These are phyloP conservation scores for Pyrenochaeta sp. DNA, from an alignment of 2,329 filamentous ascomycete genomes.

Conservation along the genomic window DNA sequence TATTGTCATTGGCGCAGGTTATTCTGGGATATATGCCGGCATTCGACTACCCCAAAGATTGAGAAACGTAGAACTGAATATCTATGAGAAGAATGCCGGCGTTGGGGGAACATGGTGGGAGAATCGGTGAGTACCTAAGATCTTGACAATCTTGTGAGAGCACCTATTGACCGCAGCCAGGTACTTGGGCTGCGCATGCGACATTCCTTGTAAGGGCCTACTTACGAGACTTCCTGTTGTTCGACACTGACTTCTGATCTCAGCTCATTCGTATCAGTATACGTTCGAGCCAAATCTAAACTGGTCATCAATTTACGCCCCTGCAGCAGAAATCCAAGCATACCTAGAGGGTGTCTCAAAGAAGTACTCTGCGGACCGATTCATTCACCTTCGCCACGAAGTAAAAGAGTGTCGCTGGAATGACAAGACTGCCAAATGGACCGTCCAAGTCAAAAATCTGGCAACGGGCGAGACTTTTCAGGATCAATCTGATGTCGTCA, in stretches of 20 bases:
- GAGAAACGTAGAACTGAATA: slow-evolving; percentile 49
- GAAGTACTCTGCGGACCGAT: slow-evolving; percentile 48
- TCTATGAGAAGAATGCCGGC: slow-evolving; percentile 55
- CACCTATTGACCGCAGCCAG: too few species aligned
- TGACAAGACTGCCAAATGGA: slow-evolving; percentile 44
- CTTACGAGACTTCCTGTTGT: neutral
- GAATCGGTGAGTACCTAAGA: slow-evolving; percentile 29
- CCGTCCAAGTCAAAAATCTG: slow-evolving; percentile 44
- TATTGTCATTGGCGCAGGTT: slow-evolving; percentile 55
- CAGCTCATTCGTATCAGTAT: slow-evolving; percentile 53
- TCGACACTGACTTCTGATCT: slow-evolving; percentile 4
- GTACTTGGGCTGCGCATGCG: slow-evolving; percentile 55
- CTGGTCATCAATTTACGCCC: slow-evolving; percentile 53
- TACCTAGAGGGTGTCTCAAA: slow-evolving; percentile 45
- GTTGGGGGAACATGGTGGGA: slow-evolving; percentile 52
- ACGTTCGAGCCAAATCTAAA: slow-evolving; percentile 53
- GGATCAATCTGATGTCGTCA: slow-evolving; percentile 38
- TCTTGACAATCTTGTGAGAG: neutral
- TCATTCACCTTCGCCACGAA: slow-evolving; percentile 47
- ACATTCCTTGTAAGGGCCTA: slow-evolving; percentile 40
- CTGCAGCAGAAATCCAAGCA: slow-evolving; percentile 47
- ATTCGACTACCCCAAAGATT: slow-evolving; percentile 54
- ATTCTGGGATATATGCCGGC: slow-evolving; percentile 54
- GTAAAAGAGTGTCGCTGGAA: slow-evolving; percentile 45
- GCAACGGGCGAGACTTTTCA: slow-evolving; percentile 32